Base-by-base conservation (phyloP, 2,329 filamentous ascomycete species). In the Penicillium glabrum region DNA sequence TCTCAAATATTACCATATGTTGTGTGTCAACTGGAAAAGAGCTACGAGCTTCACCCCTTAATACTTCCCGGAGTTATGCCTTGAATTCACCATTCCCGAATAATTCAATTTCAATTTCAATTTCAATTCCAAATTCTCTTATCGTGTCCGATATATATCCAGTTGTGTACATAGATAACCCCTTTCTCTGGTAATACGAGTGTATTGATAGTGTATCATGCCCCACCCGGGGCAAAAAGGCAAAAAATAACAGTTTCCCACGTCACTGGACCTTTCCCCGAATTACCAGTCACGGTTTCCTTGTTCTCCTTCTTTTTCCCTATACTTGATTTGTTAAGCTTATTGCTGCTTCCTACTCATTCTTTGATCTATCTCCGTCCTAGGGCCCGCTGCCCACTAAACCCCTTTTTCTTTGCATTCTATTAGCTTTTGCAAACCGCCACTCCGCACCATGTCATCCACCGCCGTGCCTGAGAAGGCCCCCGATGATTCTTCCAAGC, bases 401-500 rank as follows among this genome's bases (percentile, higher is more conserved):
- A 37, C 21, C 26, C n/a, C 14, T 19, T 41, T 24, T 24, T 21
- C 29, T 24, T 37, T 46, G n/a, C 44, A 46, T 46, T 46, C 50
- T 19, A 26, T 39, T 53, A 14, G 35, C 31, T 46, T 26, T 24
- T 43, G 41, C 29, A 35, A 39, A 27, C 8, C 37, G 27, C 52
- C 31, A 31, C 51, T 52, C 59, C 54, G 27, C 45, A 56, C 61
- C 46, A 73, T 75, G 60, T 71, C 72, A 45, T 68, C 75, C 41
- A 57, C 66, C 29, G 63, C 63, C 49, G 60, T 70, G 39, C 68
- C 73, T 31, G 84, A 87, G 69, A 86, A 86, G 74, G 75, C 79
- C 16, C 81, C 83, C 63, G 92, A 90, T 78, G 93, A 98, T 57
- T 87, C 86, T 64, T 93, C 90, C 64, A 96, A 96, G 82, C 80